Evolutionary conservation across 129 eudicot species (phyloP).

Genomic region (Artemisia argyi): DNA sequence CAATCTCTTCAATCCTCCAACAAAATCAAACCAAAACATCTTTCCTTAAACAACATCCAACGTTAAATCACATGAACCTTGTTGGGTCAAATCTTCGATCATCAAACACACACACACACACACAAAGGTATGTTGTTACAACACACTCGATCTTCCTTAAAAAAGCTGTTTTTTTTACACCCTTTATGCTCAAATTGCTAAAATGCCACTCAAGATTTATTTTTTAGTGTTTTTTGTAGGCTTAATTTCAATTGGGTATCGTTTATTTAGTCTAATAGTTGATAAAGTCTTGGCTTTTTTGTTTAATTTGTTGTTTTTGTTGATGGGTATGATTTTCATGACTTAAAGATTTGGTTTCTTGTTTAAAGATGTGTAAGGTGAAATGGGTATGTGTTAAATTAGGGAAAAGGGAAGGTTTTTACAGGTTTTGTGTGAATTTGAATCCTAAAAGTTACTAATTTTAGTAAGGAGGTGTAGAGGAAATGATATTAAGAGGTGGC

Average conservation of each 20-base stretch:
- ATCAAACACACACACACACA: constrained; percentile 14
- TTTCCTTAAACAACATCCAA: not conserved
- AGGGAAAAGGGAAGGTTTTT: not conserved
- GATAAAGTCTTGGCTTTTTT: too few relatives aligned
- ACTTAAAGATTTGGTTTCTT: too few relatives aligned
- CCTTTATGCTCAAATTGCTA: not conserved
- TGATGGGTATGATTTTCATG: too few relatives aligned
- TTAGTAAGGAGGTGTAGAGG: not conserved
- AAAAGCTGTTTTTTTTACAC: not conserved
- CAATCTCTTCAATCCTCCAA: too few relatives aligned
- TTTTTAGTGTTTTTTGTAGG: too few relatives aligned
- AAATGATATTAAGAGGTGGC: not conserved
- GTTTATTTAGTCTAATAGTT: too few relatives aligned
- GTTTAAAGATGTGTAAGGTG: too few relatives aligned
- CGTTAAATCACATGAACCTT: constrained; percentile 29
- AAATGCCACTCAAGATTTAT: too few relatives aligned
- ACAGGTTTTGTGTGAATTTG: not conserved
- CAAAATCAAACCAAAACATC: not conserved
- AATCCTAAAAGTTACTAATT: constrained; percentile 1
- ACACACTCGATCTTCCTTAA: constrained; percentile 16
- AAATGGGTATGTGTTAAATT: not conserved
- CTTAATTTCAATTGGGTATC: too few relatives aligned
- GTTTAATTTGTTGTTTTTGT: too few relatives aligned
- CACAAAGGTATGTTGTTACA: constrained; percentile 8
- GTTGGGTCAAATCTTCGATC: constrained; percentile 27